Evolutionary conservation across 2,329 filamentous ascomycete species (phyloP), one percentile per base, ranked within the genome.

Genomic region (Sclerotinia trifoliorum): DNA sequence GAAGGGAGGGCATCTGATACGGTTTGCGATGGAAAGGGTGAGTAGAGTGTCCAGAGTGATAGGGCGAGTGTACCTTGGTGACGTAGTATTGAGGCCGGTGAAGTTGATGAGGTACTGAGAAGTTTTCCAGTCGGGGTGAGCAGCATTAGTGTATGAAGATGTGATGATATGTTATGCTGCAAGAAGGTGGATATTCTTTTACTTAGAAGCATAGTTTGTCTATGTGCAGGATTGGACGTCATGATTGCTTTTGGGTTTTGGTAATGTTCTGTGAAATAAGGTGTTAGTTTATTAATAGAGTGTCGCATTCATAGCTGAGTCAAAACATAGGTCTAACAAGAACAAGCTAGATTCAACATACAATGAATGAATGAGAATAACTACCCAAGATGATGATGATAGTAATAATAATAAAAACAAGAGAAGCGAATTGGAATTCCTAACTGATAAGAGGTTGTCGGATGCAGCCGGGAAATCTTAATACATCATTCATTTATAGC

Each of bases 151-250:
- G 86, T 87, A 70, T 86, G 85, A 44, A 89, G 81, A 69, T 84
- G 80, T 5, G 85, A 77, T 1, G 75, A 73, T 10, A 84, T 84
- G 71, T 87, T 84, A 77, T 87, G 86, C 75, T 83, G 81, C 58
- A 90, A 84, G 78, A 89, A 89, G 69, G 83, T 80, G 39, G 86
- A 87, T 72, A 90, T 83, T 70, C 86, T 86, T 77, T 88, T 89
- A 48, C 85, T 88, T 70, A 92, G 82, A 79, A 93, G 82, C 76
- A 78, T 78, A 32, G 70, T 75, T 70, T 74, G 69, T 13, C 35
- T 66, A 8, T 58, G 65, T 11, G 75, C 70, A 70, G 72, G 74
- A 56, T 65, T 66, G 65, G 56, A 66, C 67, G 67, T 42, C 44
- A 66, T 60, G 24, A 55, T 48, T 46, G 24, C 39, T n/a, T 24